A percentile compares a stretch with the other conserved stretches of the same genome.
These are phyloP conservation scores for Carex pumila DNA, from an alignment of 176 grass and related monocot species.

Conservation along the genomic window DNA sequence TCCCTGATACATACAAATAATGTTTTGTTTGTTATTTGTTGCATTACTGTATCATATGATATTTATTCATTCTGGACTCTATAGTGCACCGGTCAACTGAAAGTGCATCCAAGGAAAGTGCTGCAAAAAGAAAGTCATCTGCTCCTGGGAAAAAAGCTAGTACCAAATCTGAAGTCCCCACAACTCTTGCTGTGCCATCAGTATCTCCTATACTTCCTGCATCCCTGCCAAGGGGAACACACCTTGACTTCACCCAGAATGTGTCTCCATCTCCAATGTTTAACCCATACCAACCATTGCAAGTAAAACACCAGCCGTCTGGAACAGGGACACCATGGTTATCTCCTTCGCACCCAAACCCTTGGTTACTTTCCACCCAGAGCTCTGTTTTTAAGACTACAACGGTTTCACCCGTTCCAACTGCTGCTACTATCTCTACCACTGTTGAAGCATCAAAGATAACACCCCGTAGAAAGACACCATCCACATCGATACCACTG, in stretches of 20 bases:
- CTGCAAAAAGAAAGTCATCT: conserved; percentile 33
- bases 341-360: conserved; percentile 38
- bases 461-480: conserved; percentile 35
- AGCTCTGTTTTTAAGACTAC: conserved; percentile 50
- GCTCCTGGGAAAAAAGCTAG: conserved; percentile 35
- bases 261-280: conserved; percentile 44
- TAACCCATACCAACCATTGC: conserved; percentile 44
- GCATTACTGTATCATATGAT: conserved; percentile 7
- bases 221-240: conserved; percentile 51
- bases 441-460: conserved; percentile 53
- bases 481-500: not conserved
- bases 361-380: conserved; percentile 59
- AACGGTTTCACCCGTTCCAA: conserved; percentile 42
- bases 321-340: conserved; percentile 49
- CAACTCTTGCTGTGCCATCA: conserved; percentile 25
- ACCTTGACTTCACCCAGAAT: conserved; percentile 76
- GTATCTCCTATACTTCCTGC: conserved; percentile 40
- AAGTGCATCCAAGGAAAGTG: conserved; percentile 20
- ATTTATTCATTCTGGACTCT: not conserved
- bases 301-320: conserved; percentile 40
- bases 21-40: not conserved
- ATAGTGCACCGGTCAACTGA: conserved; percentile 19
- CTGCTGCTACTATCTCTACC: conserved; percentile 24
- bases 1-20: not conserved
- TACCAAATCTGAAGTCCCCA: conserved; percentile 41